Conservation (phyloP, 345 rosid species). For the Syzygium aromaticum region DNA sequence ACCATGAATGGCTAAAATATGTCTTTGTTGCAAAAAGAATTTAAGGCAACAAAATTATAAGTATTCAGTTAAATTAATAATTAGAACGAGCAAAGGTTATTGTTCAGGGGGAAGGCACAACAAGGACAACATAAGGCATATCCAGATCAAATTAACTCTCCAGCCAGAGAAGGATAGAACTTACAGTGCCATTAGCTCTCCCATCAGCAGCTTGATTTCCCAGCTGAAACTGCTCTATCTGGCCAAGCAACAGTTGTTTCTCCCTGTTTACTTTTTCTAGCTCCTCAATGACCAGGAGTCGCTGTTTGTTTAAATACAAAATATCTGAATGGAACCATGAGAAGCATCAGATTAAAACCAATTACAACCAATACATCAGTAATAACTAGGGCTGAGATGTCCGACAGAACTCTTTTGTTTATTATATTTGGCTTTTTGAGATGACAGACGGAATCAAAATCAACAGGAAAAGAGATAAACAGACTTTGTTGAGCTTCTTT, state of each 20-base stretch:
- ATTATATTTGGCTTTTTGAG: background rate
- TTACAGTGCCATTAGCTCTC: slow-evolving; percentile 25
- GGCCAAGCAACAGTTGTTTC: slow-evolving; percentile 40
- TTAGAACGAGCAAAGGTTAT: background rate
- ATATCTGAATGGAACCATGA: slow-evolving; percentile 34
- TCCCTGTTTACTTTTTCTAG: slow-evolving; percentile 39
- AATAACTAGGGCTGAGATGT: background rate
- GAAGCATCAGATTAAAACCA: background rate
- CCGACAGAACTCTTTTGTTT: background rate
- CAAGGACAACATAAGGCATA: background rate
- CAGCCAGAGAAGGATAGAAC: background rate
- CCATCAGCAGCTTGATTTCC: slow-evolving; percentile 18
- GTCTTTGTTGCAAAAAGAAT: background rate
- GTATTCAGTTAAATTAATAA: background rate
- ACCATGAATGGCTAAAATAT: background rate
- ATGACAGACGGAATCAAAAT: background rate
- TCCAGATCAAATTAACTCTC: background rate
- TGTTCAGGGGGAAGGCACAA: background rate
- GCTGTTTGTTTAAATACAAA: slow-evolving; percentile 54
- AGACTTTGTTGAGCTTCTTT: slow-evolving; percentile 76
- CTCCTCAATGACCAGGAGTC: slow-evolving; percentile 55
- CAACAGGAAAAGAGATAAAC: background rate
- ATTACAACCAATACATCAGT: background rate
- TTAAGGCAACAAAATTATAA: background rate
- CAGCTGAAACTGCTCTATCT: slow-evolving; percentile 35